Evolutionary conservation across 2,329 filamentous ascomycete genomes (phyloP), one percentile per base, ranked within the genome.

Genomic region (Coniochaeta sp.): DNA sequence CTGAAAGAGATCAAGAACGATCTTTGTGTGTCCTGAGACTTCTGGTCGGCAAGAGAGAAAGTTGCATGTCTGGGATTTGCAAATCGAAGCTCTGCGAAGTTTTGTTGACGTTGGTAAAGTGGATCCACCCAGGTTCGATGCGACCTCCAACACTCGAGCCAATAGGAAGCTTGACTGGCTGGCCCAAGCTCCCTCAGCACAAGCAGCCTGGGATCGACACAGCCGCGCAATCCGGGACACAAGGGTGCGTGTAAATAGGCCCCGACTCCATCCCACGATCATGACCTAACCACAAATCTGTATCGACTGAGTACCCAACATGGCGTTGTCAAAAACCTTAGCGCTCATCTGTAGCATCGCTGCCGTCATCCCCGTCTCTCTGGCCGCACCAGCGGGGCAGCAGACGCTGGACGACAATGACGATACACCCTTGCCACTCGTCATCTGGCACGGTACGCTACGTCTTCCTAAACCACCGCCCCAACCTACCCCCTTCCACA

Each of bases 401-500:
- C 52, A 57, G 58, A 58, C 61, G 14, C 64, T 73, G 64, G 74
- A 75, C 31, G 73, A 79, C 44, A 68, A 77, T 57, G 73, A 81
- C 69, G 83, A 86, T 66, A 86, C 83, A n/a, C 91, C 90, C 3
- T 83, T 97, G 33, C 95, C 95, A 0, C 81, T 99, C 38, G 83
- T 99, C 62, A 90, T 99, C 76, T 99, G 95, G 95, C 95, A 99
- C 74, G 95, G 73, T 76, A 64, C 74, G 95, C 73, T 76, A 64
- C 56, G 70, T 54, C 22, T n/a, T 14, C n/a, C 57, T 11, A 9
- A 36, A 36, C 34, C 12, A 31, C 12, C n/a, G 22, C 47, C 6
- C 24, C 26, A 19, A 85, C 85, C 65, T 76, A 28, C 78, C 64
- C 12, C 17, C 17, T 55, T 71, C 6, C 31, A 28, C 33, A 44